phyloP scores from a whole-genome alignment of 148 eudicot species.

The Vaccinium vitisidaea region DNA sequence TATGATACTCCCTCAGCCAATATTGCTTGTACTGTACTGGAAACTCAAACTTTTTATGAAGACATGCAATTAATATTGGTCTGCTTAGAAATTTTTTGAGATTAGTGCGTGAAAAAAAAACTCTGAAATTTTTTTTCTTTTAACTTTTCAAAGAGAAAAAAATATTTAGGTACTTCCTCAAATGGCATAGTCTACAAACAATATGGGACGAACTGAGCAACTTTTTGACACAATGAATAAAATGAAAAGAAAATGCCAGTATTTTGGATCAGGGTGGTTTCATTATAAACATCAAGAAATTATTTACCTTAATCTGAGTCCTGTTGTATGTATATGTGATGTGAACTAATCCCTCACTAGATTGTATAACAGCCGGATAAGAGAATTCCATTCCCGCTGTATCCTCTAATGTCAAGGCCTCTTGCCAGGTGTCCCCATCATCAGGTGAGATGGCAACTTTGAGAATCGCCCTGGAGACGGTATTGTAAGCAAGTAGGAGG shows the following conservation, averaged over 20 bases:
- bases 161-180: too few species aligned
- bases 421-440: conserved; percentile 87
- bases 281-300: too few species aligned
- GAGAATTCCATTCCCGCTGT: conserved; percentile 80
- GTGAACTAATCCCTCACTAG: conserved; percentile 71
- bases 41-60: too few species aligned
- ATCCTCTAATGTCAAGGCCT: conserved; percentile 66
- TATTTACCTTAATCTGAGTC: conserved; percentile 77
- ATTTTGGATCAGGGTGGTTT: not conserved
- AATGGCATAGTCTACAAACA: too few species aligned
- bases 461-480: conserved; percentile 57
- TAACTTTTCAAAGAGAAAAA: too few species aligned
- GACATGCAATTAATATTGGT: not conserved
- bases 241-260: not conserved
- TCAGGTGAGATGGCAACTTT: conserved; percentile 56
- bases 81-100: too few species aligned
- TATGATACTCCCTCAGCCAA: not conserved
- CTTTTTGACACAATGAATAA: not conserved
- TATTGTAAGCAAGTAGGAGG: conserved; percentile 83
- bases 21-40: not conserved
- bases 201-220: not conserved
- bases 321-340: conserved; percentile 89
- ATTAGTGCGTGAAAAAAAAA: too few species aligned
- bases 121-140: too few species aligned
- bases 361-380: conserved; percentile 87